Conservation (phyloP, 495 filamentous ascomycete species). For the Neurospora sp. region DNA sequence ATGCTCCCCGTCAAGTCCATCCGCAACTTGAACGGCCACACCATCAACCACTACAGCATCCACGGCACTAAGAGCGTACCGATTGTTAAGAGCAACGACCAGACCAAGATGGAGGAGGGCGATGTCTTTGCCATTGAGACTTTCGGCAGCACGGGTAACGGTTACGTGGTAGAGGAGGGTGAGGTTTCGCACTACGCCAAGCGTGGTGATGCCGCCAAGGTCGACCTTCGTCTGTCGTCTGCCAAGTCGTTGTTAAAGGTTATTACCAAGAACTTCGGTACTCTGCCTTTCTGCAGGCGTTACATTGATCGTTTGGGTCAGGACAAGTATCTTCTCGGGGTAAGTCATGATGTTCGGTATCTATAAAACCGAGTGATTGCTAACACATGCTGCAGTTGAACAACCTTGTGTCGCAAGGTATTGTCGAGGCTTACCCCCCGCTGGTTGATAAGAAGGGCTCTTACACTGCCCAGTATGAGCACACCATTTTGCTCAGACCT, state of each 20-base stretch:
- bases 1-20: conserved; percentile 77
- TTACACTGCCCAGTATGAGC: conserved; percentile 91
- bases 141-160: conserved; percentile 87
- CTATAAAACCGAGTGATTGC: neutral
- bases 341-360: conserved; percentile 29
- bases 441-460: conserved; percentile 88
- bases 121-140: conserved; percentile 92
- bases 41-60: conserved; percentile 75
- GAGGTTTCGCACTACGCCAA: conserved; percentile 74
- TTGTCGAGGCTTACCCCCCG: conserved; percentile 85
- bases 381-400: conserved; percentile 53
- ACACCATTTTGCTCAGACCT: conserved; percentile 82
- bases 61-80: conserved; percentile 84
- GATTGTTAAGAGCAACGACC: conserved; percentile 70
- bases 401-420: conserved; percentile 71
- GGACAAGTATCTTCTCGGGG: conserved; percentile 79
- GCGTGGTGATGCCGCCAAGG: conserved; percentile 51
- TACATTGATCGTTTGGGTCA: conserved; percentile 80
- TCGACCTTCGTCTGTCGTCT: conserved; percentile 57
- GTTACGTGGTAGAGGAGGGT: conserved; percentile 71
- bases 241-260: conserved; percentile 75
- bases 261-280: conserved; percentile 90
- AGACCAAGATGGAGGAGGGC: conserved; percentile 89
- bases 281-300: conserved; percentile 73
- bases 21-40: conserved; percentile 82